Conservation (phyloP, 768 basidiomycete species). For the Amylocystis lapponica region DNA sequence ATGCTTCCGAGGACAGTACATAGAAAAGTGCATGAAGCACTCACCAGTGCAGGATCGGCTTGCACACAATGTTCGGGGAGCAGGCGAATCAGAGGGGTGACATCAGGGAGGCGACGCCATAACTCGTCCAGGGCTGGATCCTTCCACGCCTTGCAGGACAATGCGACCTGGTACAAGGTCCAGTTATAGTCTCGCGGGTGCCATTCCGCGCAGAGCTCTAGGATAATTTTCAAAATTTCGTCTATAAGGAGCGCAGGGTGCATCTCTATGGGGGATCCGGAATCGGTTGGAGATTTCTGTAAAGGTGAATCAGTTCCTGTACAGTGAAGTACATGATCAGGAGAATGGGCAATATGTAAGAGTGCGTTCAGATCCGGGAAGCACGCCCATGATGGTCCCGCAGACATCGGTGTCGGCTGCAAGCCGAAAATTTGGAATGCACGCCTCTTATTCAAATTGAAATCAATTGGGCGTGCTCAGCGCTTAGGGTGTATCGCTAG, state of each 20-base stretch:
- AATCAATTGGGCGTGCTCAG: no score
- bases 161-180: constrained; percentile 19
- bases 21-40: background rate
- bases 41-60: background rate
- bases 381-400: no score
- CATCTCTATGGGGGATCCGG: constrained; percentile 10
- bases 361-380: no score
- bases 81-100: constrained; percentile 14
- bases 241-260: constrained; percentile 24
- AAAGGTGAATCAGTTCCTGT: no score
- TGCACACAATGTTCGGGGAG: background rate
- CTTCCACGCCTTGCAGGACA: constrained; percentile 22
- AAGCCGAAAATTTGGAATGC: no score
- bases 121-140: constrained; percentile 22
- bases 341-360: no score
- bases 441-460: no score
- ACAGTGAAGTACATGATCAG: no score
- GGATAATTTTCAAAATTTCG: constrained; percentile 20
- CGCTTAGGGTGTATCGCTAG: no score
- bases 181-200: constrained; percentile 9
- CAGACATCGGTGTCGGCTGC: no score
- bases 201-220: constrained; percentile 21
- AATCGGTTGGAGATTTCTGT: background rate
- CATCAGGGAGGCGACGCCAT: constrained; percentile 18
- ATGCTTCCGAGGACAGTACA: no score